Conservation (phyloP, 176 grass and related monocot genomes). For the Oryza nivara region DNA sequence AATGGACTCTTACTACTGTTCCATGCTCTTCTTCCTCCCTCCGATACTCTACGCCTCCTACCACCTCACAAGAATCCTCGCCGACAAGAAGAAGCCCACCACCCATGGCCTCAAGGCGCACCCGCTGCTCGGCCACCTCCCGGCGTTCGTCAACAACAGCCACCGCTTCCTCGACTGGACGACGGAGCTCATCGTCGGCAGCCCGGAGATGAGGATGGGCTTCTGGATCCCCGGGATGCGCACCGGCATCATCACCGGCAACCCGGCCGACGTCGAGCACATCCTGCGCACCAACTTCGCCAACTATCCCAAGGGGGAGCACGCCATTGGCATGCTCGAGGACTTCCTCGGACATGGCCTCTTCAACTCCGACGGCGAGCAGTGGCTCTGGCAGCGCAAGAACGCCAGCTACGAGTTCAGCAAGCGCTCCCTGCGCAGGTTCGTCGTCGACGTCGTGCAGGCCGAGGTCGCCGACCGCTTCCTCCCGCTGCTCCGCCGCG, state of each 20-base stretch:
- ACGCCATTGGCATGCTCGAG: conserved; percentile 19
- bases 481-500: conserved; percentile 33
- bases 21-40: conserved; percentile 6
- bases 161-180: no score
- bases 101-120: conserved; percentile 14
- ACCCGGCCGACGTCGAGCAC: conserved; percentile 39
- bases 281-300: conserved; percentile 30
- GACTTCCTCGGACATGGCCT: conserved; percentile 43
- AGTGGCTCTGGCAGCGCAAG: conserved; percentile 49
- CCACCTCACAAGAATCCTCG: neutral
- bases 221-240: conserved; percentile 26
- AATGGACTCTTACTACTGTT: neutral
- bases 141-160: no score
- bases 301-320: conserved; percentile 34
- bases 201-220: conserved; percentile 1
- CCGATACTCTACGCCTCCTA: conserved; percentile 21
- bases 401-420: conserved; percentile 39
- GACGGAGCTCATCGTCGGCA: no score
- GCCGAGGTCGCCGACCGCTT: conserved; percentile 27
- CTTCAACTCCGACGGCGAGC: conserved; percentile 41
- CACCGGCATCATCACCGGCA: conserved; percentile 34
- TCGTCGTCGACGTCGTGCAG: conserved; percentile 41
- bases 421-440: conserved; percentile 24
- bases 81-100: conserved; percentile 9
- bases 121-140: no score